A percentile compares a stretch with the other conserved stretches of the same genome.
Conservation (phyloP, 2,329 filamentous ascomycete genomes). For the Plectosphaerella cucumerina region DNA sequence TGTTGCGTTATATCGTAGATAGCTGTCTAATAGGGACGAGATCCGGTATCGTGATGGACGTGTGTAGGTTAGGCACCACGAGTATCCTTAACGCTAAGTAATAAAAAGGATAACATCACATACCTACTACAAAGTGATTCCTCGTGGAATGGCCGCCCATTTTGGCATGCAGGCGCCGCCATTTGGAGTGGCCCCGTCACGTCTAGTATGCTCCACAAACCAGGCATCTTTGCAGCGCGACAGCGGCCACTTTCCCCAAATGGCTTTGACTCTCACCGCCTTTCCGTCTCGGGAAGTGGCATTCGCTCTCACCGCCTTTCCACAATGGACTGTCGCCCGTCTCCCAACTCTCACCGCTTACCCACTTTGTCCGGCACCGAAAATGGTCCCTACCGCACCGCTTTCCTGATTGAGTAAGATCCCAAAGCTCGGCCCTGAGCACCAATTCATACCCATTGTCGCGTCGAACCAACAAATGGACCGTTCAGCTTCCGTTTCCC, state of each 20-base stretch:
- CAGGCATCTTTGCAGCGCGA: neutral
- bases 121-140: slow-evolving; percentile 2
- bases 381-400: neutral
- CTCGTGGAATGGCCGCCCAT: slow-evolving; percentile 1
- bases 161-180: neutral
- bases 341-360: neutral
- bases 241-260: neutral
- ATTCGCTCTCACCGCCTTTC: neutral
- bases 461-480: neutral
- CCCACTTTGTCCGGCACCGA: neutral
- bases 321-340: neutral
- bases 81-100: no score
- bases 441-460: slow-evolving; percentile 1
- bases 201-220: neutral
- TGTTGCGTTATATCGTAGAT: no score
- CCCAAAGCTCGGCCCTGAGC: slow-evolving; percentile 1
- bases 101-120: no score
- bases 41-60: no score
- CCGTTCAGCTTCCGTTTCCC: neutral
- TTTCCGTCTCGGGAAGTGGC: neutral
- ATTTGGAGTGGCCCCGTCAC: neutral
- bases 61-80: no score
- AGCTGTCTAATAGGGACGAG: no score
- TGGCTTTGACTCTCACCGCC: neutral
- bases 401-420: slow-evolving; percentile 2